Conservation (phyloP, 768 basidiomycete species). For the Aureoboletus auriporus region DNA sequence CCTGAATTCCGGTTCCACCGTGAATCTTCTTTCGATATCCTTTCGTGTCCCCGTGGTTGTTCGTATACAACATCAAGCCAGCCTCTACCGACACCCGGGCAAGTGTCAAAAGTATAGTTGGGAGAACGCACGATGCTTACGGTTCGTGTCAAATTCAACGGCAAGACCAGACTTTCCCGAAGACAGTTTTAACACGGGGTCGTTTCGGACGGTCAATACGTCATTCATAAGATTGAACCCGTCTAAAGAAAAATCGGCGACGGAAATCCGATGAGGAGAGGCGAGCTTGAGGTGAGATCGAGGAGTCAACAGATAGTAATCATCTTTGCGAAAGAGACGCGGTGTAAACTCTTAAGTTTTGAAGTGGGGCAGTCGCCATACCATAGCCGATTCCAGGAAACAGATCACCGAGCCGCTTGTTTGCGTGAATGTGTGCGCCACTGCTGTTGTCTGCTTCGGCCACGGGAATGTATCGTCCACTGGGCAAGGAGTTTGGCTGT, state of each 20-base stretch:
- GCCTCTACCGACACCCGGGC: conserved; percentile 42
- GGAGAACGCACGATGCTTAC: conserved; percentile 35
- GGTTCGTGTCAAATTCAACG: conserved; percentile 64
- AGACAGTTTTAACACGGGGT: conserved; percentile 49
- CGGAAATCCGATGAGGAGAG: conserved; percentile 47
- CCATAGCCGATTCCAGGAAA: conserved; percentile 63
- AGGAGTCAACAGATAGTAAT: conserved; percentile 57
- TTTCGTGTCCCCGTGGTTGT: conserved; percentile 44
- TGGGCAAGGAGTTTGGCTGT: conserved; percentile 46
- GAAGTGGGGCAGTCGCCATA: conserved; percentile 16
- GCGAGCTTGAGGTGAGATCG: conserved; percentile 28
- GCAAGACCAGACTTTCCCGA: conserved; percentile 57
- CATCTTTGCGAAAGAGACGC: conserved; percentile 38
- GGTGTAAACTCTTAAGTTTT: too few relatives aligned
- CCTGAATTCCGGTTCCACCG: conserved; percentile 60
- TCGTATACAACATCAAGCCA: conserved; percentile 74
- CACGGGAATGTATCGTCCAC: conserved; percentile 47
- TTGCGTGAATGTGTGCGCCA: conserved; percentile 41
- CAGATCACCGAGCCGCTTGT: conserved; percentile 52
- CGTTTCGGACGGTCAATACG: conserved; percentile 26
- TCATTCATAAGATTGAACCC: conserved; percentile 42
- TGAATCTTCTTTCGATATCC: conserved; percentile 69
- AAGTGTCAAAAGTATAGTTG: too few relatives aligned
- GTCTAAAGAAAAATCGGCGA: conserved; percentile 35
- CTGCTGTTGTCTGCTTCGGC: conserved; percentile 36